Evolutionary conservation across 2,329 filamentous ascomycete genomes (phyloP), one percentile per base, ranked within the genome.

Genomic region (Colletotrichum sp.): DNA sequence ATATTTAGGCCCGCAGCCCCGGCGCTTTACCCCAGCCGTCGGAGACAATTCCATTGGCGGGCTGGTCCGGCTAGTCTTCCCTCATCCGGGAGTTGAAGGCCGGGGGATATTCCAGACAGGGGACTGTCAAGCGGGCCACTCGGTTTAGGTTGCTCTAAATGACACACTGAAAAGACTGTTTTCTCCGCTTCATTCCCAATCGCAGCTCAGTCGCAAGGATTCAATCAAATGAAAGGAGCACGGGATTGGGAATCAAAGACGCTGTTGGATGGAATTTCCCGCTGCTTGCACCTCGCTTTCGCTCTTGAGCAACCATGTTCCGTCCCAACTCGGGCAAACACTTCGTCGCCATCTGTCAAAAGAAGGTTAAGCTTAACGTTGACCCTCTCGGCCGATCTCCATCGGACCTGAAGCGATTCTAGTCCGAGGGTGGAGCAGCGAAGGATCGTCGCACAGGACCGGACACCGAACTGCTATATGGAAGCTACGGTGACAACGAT

Each of bases 201-300:
- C 8, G 39, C 10, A 71, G 60, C 34, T 64, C 21, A 18, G 9
- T 44, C 24, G 49, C 67, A 65, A 36, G 72, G 67, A 16, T 55
- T n/a, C 24, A n/a, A 24, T 16, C 21, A 66, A 65, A 71, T 75
- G 72, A 75, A 36, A 65, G 72, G 68, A 36, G 49, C 60, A 62
- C 44, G n/a, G 34, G 28, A 57, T 34, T 36, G 26, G 44, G 26
- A 68, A 34, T 30, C 30, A 26, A 15, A 13, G 71, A 64, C 4
- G 15, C 24, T 13, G 59, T 30, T 64, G 65, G 44, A 24, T 26
- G 32, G 66, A 64, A 28, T 15, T 55, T 52, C 36, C n/a, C 59
- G 67, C 63, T 18, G 32, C 62, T 32, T 34, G 26, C 59, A n/a
- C 28, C n/a, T 68, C 49, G 44, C 30, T 10, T 28, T 18, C 16